A percentile compares a stretch with the other conserved stretches of the same genome.
These are phyloP conservation scores for Leccinum boreale DNA, from an alignment of 768 basidiomycete species.

Conservation along the genomic window DNA sequence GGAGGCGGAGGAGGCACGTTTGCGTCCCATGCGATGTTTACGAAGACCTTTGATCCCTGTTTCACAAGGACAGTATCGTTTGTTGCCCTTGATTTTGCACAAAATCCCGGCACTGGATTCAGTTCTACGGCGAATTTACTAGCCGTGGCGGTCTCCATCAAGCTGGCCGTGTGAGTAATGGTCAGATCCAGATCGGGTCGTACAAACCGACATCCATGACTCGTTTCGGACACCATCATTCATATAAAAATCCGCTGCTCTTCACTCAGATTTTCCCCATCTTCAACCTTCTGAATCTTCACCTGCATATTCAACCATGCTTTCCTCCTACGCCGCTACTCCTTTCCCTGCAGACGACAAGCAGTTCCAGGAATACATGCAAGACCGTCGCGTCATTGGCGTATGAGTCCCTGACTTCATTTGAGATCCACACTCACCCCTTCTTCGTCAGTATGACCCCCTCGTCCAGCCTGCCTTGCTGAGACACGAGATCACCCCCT, in stretches of 20 bases:
- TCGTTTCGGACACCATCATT: not conserved
- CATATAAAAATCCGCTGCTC: slow-evolving; percentile 31
- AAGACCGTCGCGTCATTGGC: slow-evolving; percentile 77
- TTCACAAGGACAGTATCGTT: slow-evolving; percentile 38
- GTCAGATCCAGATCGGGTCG: not conserved
- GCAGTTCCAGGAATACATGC: slow-evolving; percentile 68
- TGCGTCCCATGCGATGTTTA: slow-evolving; percentile 70
- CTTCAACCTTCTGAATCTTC: not conserved
- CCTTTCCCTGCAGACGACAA: slow-evolving; percentile 65
- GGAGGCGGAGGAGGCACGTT: slow-evolving; percentile 68
- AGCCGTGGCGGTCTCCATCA: slow-evolving; percentile 19
- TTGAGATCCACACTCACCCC: slow-evolving; percentile 11
- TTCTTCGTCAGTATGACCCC: slow-evolving; percentile 76
- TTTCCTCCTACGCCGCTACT: slow-evolving; percentile 42
- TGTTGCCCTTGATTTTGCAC: slow-evolving; percentile 56
- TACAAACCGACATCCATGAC: not conserved
- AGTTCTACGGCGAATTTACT: slow-evolving; percentile 34
- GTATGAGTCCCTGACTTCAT: slow-evolving; percentile 38
- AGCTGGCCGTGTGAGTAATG: slow-evolving; percentile 6
- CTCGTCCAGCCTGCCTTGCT: slow-evolving; percentile 91
- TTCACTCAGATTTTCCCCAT: not conserved
- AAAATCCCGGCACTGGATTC: slow-evolving; percentile 65
- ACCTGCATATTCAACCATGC: slow-evolving; percentile 5
- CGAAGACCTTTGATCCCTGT: slow-evolving; percentile 60
- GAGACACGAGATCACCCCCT: slow-evolving; percentile 77